phyloP scores from a whole-genome alignment of 2,329 filamentous ascomycete genomes.

The Aspergillus amoenus region DNA sequence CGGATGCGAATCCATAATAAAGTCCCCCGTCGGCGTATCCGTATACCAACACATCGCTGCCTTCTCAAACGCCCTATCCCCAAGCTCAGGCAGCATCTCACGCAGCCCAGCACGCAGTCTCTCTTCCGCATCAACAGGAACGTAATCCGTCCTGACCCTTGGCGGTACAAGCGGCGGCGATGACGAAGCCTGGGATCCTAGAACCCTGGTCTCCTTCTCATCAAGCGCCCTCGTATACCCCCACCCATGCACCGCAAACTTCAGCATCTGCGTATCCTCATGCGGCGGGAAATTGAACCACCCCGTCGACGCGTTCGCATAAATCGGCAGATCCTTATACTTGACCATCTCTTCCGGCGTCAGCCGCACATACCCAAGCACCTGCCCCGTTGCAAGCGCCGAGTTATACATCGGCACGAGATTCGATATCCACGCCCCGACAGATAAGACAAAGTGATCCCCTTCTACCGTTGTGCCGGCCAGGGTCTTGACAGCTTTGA shows the following conservation, averaged over 20 bases:
- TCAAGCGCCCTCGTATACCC: neutral
- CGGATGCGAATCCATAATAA: slow-evolving; percentile 67
- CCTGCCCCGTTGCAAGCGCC: neutral
- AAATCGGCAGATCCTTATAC: neutral
- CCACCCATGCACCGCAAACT: neutral
- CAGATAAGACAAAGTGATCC: neutral
- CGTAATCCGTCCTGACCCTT: neutral
- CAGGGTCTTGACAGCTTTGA: neutral
- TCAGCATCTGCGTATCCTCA: neutral
- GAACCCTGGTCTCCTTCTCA: neutral
- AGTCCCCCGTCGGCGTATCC: slow-evolving; percentile 67
- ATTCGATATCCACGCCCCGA: neutral
- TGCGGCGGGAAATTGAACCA: neutral
- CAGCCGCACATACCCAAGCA: neutral
- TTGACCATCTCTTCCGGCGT: neutral
- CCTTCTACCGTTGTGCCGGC: neutral
- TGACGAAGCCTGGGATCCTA: neutral
- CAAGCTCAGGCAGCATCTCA: slow-evolving; percentile 58
- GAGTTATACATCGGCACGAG: neutral
- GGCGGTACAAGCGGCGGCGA: neutral
- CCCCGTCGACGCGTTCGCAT: neutral
- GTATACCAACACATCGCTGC: slow-evolving; percentile 70
- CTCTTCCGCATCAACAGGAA: neutral
- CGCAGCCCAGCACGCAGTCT: neutral
- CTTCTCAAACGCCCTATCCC: slow-evolving; percentile 56